Percentiles rank a stretch among this genome's conserved stretches.
These are phyloP conservation scores for Ensete ventricosum DNA, from an alignment of 176 grass and related monocot species.

Conservation along the genomic window DNA sequence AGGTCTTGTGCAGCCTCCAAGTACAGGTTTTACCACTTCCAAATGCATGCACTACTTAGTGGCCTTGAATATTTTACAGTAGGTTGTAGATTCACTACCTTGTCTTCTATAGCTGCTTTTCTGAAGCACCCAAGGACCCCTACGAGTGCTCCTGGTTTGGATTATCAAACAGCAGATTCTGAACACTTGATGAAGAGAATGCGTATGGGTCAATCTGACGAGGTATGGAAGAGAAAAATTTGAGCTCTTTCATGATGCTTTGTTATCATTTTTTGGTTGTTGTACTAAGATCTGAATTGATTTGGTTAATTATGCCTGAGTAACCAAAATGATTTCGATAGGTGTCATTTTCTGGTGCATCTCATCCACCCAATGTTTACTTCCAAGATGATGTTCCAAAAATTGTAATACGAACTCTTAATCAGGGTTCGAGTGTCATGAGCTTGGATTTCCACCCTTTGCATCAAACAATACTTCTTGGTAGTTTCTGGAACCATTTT, in stretches of 20 bases:
- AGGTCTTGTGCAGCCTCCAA: conserved; percentile 71
- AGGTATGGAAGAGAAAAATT: conserved; percentile 37
- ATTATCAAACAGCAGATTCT: conserved; percentile 97
- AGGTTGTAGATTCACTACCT: no score
- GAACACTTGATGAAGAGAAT: conserved; percentile 99
- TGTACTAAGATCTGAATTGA: not conserved
- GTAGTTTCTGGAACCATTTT: conserved; percentile 25
- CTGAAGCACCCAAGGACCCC: conserved; percentile 88
- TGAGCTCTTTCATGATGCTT: not conserved
- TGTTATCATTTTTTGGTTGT: not conserved
- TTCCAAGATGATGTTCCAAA: conserved; percentile 97
- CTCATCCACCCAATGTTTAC: conserved; percentile 73
- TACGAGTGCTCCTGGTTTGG: conserved; percentile 67
- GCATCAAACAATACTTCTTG: conserved; percentile 98
- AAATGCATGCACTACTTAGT: conserved; percentile 7
- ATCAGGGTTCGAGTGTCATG: conserved; percentile 95
- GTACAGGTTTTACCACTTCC: conserved; percentile 43
- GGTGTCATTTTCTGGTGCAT: conserved; percentile 90
- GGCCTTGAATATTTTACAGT: not conserved
- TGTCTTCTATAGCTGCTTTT: conserved; percentile 60
- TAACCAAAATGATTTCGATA: conserved; percentile 24
- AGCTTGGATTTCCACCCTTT: conserved; percentile 94
- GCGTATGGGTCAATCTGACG: conserved; percentile 83
- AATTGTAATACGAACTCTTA: conserved; percentile 64
- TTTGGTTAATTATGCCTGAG: conserved; percentile 9